Percentiles rank a stretch among this genome's conserved stretches.
Conservation (phyloP, 768 basidiomycete species). For the Filobasidium wieringae region DNA sequence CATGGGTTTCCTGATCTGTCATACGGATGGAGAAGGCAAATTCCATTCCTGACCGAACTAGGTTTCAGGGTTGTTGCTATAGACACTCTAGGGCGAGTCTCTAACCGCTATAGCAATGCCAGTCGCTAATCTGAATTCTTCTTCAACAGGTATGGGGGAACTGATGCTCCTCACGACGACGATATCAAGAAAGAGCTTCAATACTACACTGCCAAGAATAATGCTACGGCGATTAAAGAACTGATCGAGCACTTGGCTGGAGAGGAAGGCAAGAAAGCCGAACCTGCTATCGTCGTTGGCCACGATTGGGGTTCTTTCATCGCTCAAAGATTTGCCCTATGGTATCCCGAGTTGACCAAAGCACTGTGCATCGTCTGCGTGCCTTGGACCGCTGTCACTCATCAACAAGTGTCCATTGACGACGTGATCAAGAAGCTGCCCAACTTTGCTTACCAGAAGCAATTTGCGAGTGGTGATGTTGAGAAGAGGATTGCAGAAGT, state of each 20-base stretch:
- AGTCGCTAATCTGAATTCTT: neutral
- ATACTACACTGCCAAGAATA: slow-evolving; percentile 46
- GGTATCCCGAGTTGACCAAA: slow-evolving; percentile 59
- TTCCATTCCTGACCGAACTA: slow-evolving; percentile 53
- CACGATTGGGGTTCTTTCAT: slow-evolving; percentile 70
- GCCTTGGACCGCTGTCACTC: slow-evolving; percentile 54
- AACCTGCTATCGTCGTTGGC: slow-evolving; percentile 49
- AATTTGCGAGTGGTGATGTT: slow-evolving; percentile 49
- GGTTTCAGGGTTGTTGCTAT: slow-evolving; percentile 55
- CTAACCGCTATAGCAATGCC: neutral
- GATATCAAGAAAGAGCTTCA: slow-evolving; percentile 50
- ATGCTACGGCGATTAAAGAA: neutral
- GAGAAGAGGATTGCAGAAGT: slow-evolving; percentile 50
- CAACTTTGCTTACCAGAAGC: slow-evolving; percentile 56
- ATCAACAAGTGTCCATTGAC: slow-evolving; percentile 45
- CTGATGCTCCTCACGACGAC: slow-evolving; percentile 22
- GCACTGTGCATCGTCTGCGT: slow-evolving; percentile 58
- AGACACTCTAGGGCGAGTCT: slow-evolving; percentile 42
- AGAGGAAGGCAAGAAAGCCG: slow-evolving; percentile 25
- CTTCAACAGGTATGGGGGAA: slow-evolving; percentile 46
- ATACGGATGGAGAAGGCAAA: slow-evolving; percentile 62
- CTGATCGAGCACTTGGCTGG: neutral
- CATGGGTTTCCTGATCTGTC: slow-evolving; percentile 69
- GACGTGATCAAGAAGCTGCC: slow-evolving; percentile 48
- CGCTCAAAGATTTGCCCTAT: slow-evolving; percentile 57